Evolutionary conservation across 1,284 basidiomycete genomes (phyloP), one percentile per base, ranked within the genome.

Genomic region (Apiotrichum veenhuisii): DNA sequence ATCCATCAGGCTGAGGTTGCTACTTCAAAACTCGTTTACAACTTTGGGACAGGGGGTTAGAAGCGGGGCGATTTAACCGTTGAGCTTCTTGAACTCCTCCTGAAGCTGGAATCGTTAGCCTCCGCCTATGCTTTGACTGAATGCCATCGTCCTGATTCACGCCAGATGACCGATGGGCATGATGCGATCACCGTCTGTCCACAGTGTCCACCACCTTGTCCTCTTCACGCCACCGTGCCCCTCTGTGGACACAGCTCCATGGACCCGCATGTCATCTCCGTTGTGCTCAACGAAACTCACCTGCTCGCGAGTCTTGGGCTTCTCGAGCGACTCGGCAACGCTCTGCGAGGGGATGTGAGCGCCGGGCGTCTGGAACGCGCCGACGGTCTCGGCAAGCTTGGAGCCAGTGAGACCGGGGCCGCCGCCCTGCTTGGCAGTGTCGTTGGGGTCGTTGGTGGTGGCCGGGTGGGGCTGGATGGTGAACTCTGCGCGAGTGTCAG

Each of bases 391-490:
- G 22, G 57, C 54, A 40, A 69, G 64, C 10, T 74, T 62, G 22
- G 69, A 69, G n/a, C 68, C 68, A 23, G 66, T 60, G 50, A 63
- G 40, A 22, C 38, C 59, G 37, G 69, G 70, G 17, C 44, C 45
- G n/a, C 33, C 45, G 25, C 40, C 44, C 50, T 73, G 68, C 41
- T 62, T 55, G 54, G 66, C 62, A 11, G 75, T 67, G 65, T 77
- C 74, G 37, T 72, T 59, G 8, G 77, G 77, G 69, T 77, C 76
- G 63, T 77, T 78, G 62, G 72, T 74, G 66, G 68, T 77, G 30
- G 76, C 77, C 37, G 76, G 76, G 67, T 78, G 75, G 25, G 78
- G 78, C 61, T 76, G 77, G 69, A 77, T 80, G 43, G 61, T 70
- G 72, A 80, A 79, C 45, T 67, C 72, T 57, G 56, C 22, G 23